These are phyloP conservation scores for Hordeum pubiflorum DNA, from an alignment of 202 grass and related monocot genomes.

Conservation along the genomic window DNA sequence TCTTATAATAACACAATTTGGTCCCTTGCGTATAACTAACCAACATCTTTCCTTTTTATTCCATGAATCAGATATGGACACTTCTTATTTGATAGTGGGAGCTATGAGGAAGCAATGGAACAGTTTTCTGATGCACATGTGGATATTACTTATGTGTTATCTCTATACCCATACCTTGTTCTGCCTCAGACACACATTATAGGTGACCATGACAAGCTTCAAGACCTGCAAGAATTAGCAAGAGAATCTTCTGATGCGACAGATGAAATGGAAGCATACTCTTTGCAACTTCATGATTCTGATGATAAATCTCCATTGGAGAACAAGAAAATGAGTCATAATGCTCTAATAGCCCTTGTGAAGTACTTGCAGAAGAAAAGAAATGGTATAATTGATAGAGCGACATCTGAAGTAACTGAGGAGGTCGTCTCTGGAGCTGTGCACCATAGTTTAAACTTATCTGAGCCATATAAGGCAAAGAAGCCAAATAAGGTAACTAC, in stretches of 20 bases:
- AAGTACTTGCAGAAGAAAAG: constrained; percentile 99
- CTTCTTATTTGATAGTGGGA: constrained; percentile 89
- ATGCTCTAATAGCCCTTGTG: constrained; percentile 75
- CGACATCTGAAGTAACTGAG: constrained; percentile 93
- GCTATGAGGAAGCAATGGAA: constrained; percentile 88
- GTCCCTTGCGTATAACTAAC: constrained; percentile 8
- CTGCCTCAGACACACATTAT: constrained; percentile 68
- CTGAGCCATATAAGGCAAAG: constrained; percentile 74
- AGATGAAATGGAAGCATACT: constrained; percentile 83
- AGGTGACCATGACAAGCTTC: constrained; percentile 53
- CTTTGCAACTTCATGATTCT: constrained; percentile 49
- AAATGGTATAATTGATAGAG: constrained; percentile 82
- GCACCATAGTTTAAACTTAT: constrained; percentile 76
- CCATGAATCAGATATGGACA: constrained; percentile 73
- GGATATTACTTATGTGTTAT: constrained; percentile 83
- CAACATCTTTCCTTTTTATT: constrained; percentile 20
- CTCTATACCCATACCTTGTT: constrained; percentile 70
- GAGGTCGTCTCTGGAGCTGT: constrained; percentile 91
- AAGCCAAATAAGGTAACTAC: constrained; percentile 57
- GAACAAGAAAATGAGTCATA: constrained; percentile 84
- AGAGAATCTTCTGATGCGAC: constrained; percentile 75
- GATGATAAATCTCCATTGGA: constrained; percentile 75
- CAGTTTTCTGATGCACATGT: constrained; percentile 93
- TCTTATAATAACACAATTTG: constrained; percentile 14
- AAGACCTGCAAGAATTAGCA: constrained; percentile 56